Base-by-base conservation (phyloP, 345 rosid species). In the Sapria himalayana region DNA sequence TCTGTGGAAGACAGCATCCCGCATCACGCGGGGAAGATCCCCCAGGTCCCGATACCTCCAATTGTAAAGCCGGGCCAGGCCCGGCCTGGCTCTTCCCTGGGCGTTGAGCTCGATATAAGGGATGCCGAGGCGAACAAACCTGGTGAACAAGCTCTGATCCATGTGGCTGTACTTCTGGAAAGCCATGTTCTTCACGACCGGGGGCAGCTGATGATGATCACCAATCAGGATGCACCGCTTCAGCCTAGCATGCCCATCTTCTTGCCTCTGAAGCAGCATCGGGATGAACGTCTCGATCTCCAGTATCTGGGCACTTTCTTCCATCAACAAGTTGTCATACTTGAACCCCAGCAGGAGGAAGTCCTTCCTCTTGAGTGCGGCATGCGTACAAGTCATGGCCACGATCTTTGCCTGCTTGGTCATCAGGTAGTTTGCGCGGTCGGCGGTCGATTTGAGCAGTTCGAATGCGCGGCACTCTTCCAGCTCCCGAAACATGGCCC, bases 361-460 rank as follows among this genome's bases (percentile, higher is more conserved):
- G 57, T 86, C 98, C 63, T 79, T 82, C 70, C 98, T 74, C 62
- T 86, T 86, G 36, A 89, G 59, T 12, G 98, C 98, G 2, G 98
- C 98, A 72, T 89, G 98, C 25, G 98, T 89, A 65, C 98, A 89
- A 10, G 98, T 82, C 98, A 89, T 89, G 48, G 98, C 98, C 38
- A 89, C 98, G 56, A 89, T 74, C 68, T 89, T 89, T 25, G 98
- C 94, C 58, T 89, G 98, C 70, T 89, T 82, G 41, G 93, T 82
- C 98, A 89, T 89, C 50, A 82, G 59, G 50, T 89, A 82, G 69
- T 89, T 82, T 37, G 98, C 98, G 55, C 98, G 73, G 63, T 89
- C 98, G 54, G 98, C 94, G 15, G 98, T 89, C 33, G 94, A 82
- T 69, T 89, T 89, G 57, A 89, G 98, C 64, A 89, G 70, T 60